Base-by-base conservation (phyloP, 2,329 filamentous ascomycete species). In the Pseudopyrenochaeta lycopersici region DNA sequence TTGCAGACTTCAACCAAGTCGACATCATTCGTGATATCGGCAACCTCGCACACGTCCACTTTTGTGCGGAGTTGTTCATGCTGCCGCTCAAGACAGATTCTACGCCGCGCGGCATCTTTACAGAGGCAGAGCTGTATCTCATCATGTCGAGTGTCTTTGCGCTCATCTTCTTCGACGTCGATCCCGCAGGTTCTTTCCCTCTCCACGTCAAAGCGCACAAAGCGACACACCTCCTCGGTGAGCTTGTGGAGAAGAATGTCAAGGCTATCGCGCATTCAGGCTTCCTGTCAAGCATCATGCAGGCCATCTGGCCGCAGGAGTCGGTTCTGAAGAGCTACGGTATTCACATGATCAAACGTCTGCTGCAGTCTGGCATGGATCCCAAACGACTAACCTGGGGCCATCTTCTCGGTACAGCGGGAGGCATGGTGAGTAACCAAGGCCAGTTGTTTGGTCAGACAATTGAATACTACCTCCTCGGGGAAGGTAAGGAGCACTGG, bases 11-110 rank as follows among this genome's bases (percentile, higher is more conserved):
- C 49, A 84, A 84, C 46, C 88, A 91, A 68, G 83, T 92, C 35
- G 91, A 95, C 63, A 81, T 93, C 81, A 83, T 84, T 30, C 79
- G 84, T 52, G 84, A 86, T 70, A 77, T 86, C 32, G 80, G 81
- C 57, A 84, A 85, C 53, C 72, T 83, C 9, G 79, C 77, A 3
- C 82, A 84, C 60, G 79, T 83, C 3, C 81, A 84, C 65, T 85
- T 86, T 66, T 80, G 78, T 50, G 76, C 83, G 0, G 80, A 81
- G 49, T 69, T 86, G 20, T 86, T 85, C 71, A 80, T 79, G 59
- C 70, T 86, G 6, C 83, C 84, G 0, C 68, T 86, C 29, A 85
- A 85, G 69, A 84, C 82, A 0, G 76, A 79, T 2, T 75, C 80
- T 3, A 78, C 80, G 15, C 82, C 82, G 1, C 68, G 72, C 45